Evolutionary conservation across 257 asterid species (phyloP).

Genomic region (Salvia splendens): DNA sequence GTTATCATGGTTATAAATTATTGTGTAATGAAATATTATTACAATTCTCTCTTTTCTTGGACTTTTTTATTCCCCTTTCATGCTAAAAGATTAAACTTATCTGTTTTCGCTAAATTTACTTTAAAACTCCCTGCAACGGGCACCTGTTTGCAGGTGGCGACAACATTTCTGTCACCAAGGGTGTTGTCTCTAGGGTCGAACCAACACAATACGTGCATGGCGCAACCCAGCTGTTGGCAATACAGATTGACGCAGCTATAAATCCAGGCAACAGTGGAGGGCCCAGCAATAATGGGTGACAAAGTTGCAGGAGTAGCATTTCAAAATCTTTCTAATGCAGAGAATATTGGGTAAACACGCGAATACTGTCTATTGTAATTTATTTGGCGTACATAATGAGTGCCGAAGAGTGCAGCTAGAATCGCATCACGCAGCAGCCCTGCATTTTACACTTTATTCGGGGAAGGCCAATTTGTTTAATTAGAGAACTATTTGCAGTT

Average conservation of each 20-base stretch:
- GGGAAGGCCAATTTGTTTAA: not conserved
- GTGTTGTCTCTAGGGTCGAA: constrained; percentile 97
- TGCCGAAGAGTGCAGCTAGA: not conserved
- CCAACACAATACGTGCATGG: constrained; percentile 97
- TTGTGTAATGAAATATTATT: constrained; percentile 1
- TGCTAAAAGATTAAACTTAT: not conserved
- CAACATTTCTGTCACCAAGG: constrained; percentile 96
- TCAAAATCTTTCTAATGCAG: constrained; percentile 98
- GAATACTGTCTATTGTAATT: constrained; percentile 1
- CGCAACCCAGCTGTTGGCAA: constrained; percentile 85
- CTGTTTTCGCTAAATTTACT: constrained; percentile 4
- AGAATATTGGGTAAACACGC: constrained; percentile 75
- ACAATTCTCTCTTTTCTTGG: constrained; percentile 1
- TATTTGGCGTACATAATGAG: not conserved
- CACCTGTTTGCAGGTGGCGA: constrained; percentile 71
- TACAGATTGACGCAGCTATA: constrained; percentile 98
- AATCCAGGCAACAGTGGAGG: constrained; percentile 99
- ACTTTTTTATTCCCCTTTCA: not conserved
- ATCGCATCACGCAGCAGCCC: not conserved
- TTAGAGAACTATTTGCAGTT: constrained; percentile 47
- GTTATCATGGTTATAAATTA: not conserved
- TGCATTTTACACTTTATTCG: constrained; percentile 2
- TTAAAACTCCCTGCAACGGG: not conserved
- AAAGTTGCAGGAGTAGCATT: constrained; percentile 98
- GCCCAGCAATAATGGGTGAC: constrained; percentile 97